Base-by-base conservation (phyloP, 2,329 filamentous ascomycete genomes). In the Xylaria sp. region DNA sequence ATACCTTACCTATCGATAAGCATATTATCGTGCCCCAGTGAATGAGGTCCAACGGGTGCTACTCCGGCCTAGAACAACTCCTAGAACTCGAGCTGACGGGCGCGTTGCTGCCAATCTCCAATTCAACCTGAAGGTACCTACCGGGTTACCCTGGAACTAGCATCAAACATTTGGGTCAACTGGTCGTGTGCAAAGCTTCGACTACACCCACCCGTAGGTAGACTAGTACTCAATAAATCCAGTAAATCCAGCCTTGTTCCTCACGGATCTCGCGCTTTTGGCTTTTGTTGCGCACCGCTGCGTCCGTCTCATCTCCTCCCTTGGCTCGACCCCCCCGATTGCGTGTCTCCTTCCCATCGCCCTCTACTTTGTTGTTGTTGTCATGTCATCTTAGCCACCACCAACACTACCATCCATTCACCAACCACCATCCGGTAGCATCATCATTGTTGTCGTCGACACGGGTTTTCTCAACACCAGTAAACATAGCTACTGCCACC, bases 221-320 rank as follows among this genome's bases (percentile, higher is more conserved):
- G 28, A 55, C 30, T 36, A 41, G 46, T 41, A 25, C 59, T 60
- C 8, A 53, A 60, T 36, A 53, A 41, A 39, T n/a, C n/a, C n/a
- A n/a, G n/a, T n/a, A n/a, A 36, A 32, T n/a, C 55, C 63, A 61
- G 62, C 58, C 66, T 66, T 60, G 53, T 46, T 39, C 43, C 43
- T 58, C 15, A 36, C 58, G 15, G 43, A 53, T 23, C 50, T 48
- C 43, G 32, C 48, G 6, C 36, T 30, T 65, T 57, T 56, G 48
- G 6, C 36, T 30, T 65, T 57, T 56, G 48, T 39, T 23, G 55
- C 56, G 55, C 60, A 46, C 63, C 28, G 53, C 59, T 39, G 23
- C 30, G 30, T 30, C 46, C 23, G 57, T 50, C 28, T 62, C 34
- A 30, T 34, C 25, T 58, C n/a, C 25, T 13, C 25, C 53, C 53